Base-by-base conservation (phyloP, 805 yeast species). In the Pachysolen tannophilus region DNA sequence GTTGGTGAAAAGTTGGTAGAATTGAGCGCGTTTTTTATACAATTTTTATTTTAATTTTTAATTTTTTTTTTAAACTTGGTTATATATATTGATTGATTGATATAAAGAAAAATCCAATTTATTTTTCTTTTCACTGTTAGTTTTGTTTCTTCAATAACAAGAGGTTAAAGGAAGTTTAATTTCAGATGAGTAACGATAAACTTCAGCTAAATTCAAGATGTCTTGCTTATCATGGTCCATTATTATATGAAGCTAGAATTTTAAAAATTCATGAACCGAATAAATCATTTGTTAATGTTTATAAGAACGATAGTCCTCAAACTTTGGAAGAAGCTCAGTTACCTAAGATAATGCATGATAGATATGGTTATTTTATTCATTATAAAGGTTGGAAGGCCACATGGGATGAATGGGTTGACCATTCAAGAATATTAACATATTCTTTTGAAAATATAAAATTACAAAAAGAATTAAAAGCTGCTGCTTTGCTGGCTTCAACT, bases 351-450 rank as follows among this genome's bases (percentile, higher is more conserved):
- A 42, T 56, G 24, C 38, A 45, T 6, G 55, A 49, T 4, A 38
- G 42, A n/a, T 45, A 54, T 30, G 50, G 77, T 20, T 88, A 76
- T 56, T 78, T 65, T 45, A 74, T 90, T 13, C 98, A 92, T 52
- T 90, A 90, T 57, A 82, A 80, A 46, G 97, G 98, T 3, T 90
- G 98, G 98, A 90, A 88, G 50, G 58, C 79, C 13, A 78, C 87
- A 39, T 90, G 96, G 95, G 97, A 90, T 53, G 98, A 90, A 56
- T 90, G 98, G 98, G 90, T 90, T 1, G 69, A 72, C 1, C 56
- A 58, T 6, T 78, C 74, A 26, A 61, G 97, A 24, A 69, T 90
- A 5, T 62, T 84, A 49, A 80, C 75, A 43, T 67, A 65, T 50
- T 82, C 70, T 33, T 79, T 75, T 20, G 94, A 81, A 43, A 86